Base-by-base conservation (phyloP, 1,139 yeast species). In the Suhomyces anneliseae region DNA sequence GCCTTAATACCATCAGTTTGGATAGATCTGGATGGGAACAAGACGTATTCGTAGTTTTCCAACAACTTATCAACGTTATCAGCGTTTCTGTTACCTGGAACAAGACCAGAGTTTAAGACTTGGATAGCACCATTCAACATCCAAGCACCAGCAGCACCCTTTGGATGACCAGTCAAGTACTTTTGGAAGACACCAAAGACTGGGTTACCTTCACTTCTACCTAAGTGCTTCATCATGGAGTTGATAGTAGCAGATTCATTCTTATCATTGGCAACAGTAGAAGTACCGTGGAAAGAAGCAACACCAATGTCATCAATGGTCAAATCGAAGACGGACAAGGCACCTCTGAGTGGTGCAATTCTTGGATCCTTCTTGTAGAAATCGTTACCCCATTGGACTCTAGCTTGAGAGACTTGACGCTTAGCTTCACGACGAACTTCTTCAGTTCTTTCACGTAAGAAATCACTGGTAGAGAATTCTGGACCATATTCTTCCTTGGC, bases 71-170 rank as follows among this genome's bases (percentile, higher is more conserved):
- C 99, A 62, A 93, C 83, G 68, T 95, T 93, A 72, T 93, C 99
- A 50, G 99, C 99, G 65, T 95, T 95, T 73, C 97, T 85, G 81
- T 93, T 93, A 72, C 99, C 99, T 58, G 99, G 99, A 61, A 93
- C 96, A 62, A 92, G 67, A 72, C 99, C 99, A 62, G 89, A 70
- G 74, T 89, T 87, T 69, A 93, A 79, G 58, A 92, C 86, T 78
- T 93, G 99, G 59, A 93, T 78, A 52, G 92, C 97, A 74, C 99
- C 99, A 72, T 93, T 95, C 81, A 93, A 78, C 99, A 95, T 93
- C 99, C 99, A 93, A 53, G 99, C 98, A 81, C 98, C 99, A 49
- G 99, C 99, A 60, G 99, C 99, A 82, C 99, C 99, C 87, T 93
- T 93, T 64, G 99, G 99, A 78, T 93, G 99, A 75, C 99, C 99